Evolutionary conservation across 306 rosid genomes (phyloP).

Genomic region (Glycine soja): DNA sequence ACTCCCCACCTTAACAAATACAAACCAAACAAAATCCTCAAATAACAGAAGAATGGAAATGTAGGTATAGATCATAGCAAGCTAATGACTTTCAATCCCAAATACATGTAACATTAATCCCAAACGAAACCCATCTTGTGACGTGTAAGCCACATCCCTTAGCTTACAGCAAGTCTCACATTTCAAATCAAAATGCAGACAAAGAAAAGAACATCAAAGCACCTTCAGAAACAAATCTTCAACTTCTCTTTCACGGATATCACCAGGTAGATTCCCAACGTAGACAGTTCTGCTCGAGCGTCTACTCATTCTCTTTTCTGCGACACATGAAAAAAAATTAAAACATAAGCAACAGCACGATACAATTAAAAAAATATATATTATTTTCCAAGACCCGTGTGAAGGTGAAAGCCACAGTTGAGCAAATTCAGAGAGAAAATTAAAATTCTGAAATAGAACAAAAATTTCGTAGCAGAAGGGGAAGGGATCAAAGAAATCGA

Average conservation of each 20-base stretch:
- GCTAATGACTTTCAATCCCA: not conserved
- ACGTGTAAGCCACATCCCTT: not conserved
- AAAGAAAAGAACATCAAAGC: constrained; percentile 5
- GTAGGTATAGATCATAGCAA: constrained; percentile 24
- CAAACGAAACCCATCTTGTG: too few species aligned
- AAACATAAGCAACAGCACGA: not conserved
- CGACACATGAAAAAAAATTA: not conserved
- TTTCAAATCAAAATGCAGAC: not conserved
- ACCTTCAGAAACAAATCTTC: constrained; percentile 96
- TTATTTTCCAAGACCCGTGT: not conserved
- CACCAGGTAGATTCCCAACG: constrained; percentile 99
- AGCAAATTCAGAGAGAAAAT: constrained; percentile 7
- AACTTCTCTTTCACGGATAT: constrained; percentile 98
- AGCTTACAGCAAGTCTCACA: not conserved
- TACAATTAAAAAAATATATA: not conserved
- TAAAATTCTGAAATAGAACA: not conserved
- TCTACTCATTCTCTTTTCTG: constrained; percentile 77
- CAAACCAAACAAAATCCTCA: constrained; percentile 26
- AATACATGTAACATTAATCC: not conserved
- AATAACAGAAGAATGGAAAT: not conserved
- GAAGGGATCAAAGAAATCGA: not conserved
- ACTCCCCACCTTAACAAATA: not conserved
- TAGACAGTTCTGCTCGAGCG: constrained; percentile 89
- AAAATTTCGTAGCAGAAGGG: not conserved
- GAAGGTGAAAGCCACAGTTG: not conserved